Evolutionary conservation across 495 filamentous ascomycete genomes (phyloP).

Genomic region (Sordaria brevicollis): DNA sequence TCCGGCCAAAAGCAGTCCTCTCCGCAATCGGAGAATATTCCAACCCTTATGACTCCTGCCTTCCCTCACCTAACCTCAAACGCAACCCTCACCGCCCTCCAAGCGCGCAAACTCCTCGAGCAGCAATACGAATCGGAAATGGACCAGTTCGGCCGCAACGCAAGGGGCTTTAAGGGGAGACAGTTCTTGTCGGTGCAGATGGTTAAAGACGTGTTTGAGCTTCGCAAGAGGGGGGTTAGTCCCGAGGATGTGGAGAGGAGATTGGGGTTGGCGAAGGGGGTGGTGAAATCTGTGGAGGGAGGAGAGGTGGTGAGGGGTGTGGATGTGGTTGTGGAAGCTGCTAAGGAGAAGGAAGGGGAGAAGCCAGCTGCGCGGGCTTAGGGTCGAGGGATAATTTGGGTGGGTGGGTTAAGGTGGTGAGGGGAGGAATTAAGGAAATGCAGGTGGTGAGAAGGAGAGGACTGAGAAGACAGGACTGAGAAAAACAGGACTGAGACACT

Average conservation of each 20-base stretch:
- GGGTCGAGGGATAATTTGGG: no score
- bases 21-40: not conserved
- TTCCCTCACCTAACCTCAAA: conserved; percentile 25
- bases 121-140: conserved; percentile 28
- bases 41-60: conserved; percentile 1
- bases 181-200: conserved; percentile 32
- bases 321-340: no score
- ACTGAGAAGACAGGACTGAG: no score
- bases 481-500: no score
- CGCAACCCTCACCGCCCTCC: conserved; percentile 30
- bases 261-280: conserved; percentile 27
- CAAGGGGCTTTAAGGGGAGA: conserved; percentile 14
- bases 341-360: no score
- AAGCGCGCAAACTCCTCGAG: conserved; percentile 27
- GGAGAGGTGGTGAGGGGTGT: conserved; percentile 25
- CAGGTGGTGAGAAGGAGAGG: no score
- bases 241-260: conserved; percentile 26
- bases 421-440: no score
- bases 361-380: no score
- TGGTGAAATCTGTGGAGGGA: conserved; percentile 13
- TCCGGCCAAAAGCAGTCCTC: not conserved
- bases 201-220: conserved; percentile 23
- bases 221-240: conserved; percentile 20
- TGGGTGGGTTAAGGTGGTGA: no score
- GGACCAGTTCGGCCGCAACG: conserved; percentile 12